A percentile compares a stretch with the other conserved stretches of the same genome.
Conservation (phyloP, 1,284 basidiomycete genomes). For the Ceratobasidium sp. region DNA sequence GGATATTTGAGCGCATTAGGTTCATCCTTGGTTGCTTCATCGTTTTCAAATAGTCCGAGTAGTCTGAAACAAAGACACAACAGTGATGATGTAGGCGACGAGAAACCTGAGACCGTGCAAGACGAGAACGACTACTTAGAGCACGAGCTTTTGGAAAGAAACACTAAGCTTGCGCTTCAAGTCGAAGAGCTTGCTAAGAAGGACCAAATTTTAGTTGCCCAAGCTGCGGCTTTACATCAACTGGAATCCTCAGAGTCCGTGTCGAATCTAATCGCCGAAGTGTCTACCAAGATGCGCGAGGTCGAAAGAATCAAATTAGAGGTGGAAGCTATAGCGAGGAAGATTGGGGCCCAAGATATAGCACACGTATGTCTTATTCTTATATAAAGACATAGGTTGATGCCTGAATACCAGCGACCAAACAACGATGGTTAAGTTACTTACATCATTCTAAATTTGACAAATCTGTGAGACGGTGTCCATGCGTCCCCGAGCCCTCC, state of each 20-base stretch:
- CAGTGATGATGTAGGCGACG: constrained; percentile 17
- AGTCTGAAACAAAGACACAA: no score
- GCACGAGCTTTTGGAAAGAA: not conserved
- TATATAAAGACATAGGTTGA: no score
- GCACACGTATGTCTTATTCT: not conserved
- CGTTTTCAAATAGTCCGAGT: no score
- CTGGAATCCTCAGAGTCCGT: not conserved
- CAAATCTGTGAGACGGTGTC: no score
- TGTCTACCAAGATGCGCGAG: not conserved
- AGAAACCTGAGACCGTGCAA: constrained; percentile 5
- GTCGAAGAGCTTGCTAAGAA: constrained; percentile 7
- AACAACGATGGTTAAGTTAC: no score
- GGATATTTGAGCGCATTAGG: constrained; percentile 4
- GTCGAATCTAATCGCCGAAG: not conserved
- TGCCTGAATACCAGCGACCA: no score
- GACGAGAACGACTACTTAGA: not conserved
- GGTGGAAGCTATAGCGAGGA: not conserved
- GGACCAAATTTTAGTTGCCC: not conserved
- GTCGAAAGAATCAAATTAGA: not conserved
- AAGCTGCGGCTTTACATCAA: not conserved
- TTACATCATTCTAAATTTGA: no score
- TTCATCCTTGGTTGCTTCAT: no score
- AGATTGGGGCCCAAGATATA: not conserved
- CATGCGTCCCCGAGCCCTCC: no score
- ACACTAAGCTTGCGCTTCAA: not conserved